Conservation (phyloP, 2,329 filamentous ascomycete species). For the Aspergillus puulaauensis region DNA sequence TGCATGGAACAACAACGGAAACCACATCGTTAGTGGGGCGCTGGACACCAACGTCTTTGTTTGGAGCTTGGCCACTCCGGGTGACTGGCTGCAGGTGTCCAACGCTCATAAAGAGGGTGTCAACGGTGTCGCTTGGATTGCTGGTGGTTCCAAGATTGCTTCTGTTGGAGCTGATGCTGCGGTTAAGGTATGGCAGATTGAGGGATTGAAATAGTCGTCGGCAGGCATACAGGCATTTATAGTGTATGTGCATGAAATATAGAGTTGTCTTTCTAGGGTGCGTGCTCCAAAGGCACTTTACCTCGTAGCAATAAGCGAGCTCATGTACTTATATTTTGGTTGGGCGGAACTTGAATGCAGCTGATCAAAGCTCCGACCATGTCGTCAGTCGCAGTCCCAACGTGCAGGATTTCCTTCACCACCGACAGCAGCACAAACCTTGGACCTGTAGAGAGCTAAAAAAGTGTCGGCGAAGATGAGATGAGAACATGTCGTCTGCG, state of each 20-base stretch:
- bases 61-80: conserved; percentile 83
- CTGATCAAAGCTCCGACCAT: conserved; percentile 3
- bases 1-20: conserved; percentile 75
- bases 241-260: not conserved
- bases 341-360: not conserved
- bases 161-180: conserved; percentile 85
- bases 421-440: not conserved
- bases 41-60: conserved; percentile 91
- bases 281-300: not conserved
- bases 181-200: conserved; percentile 82
- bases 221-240: not conserved
- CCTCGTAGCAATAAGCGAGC: not conserved
- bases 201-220: conserved; percentile 45
- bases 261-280: not conserved
- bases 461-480: conserved; percentile 17
- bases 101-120: conserved; percentile 98
- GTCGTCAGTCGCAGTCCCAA: not conserved
- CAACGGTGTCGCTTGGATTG: conserved; percentile 79
- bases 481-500: conserved; percentile 29
- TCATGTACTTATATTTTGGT: not conserved
- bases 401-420: not conserved
- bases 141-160: conserved; percentile 64
- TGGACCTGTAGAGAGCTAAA: not conserved
- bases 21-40: conserved; percentile 77
- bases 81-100: conserved; percentile 75